phyloP scores from a whole-genome alignment of 257 asterid species.

The Lavandula angustifolia region DNA sequence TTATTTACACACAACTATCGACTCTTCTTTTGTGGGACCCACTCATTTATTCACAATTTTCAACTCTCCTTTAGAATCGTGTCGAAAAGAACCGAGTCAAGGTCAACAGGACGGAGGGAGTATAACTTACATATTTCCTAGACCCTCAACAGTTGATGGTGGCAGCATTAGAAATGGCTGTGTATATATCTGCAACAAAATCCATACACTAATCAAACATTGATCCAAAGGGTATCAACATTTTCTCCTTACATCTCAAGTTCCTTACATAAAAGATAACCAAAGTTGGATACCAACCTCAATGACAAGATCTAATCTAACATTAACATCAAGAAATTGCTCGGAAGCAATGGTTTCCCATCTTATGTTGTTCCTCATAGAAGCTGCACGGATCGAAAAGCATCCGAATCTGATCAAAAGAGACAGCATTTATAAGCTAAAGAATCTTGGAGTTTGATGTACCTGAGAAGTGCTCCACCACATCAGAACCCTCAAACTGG shows the following conservation, averaged over 20 bases:
- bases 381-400: background rate
- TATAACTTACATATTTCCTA: conserved; percentile 61
- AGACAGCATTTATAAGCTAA: no score
- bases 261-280: background rate
- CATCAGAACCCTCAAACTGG: conserved; percentile 72
- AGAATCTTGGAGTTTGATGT: background rate
- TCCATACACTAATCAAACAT: background rate
- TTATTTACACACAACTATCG: no score
- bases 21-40: no score
- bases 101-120: no score
- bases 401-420: no score
- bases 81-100: no score
- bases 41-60: no score
- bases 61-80: no score
- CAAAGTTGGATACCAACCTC: background rate
- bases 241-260: no score
- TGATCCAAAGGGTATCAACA: no score
- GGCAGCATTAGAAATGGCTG: conserved; percentile 67
- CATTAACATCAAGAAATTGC: conserved; percentile 8
- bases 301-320: background rate
- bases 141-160: conserved; percentile 62
- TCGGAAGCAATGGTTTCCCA: conserved; percentile 2
- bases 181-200: conserved; percentile 54
- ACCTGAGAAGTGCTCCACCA: conserved; percentile 66
- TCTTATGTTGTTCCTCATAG: background rate